Base-by-base conservation (phyloP, 164 flowering plant genomes). In the Cinnamomum micranthum region DNA sequence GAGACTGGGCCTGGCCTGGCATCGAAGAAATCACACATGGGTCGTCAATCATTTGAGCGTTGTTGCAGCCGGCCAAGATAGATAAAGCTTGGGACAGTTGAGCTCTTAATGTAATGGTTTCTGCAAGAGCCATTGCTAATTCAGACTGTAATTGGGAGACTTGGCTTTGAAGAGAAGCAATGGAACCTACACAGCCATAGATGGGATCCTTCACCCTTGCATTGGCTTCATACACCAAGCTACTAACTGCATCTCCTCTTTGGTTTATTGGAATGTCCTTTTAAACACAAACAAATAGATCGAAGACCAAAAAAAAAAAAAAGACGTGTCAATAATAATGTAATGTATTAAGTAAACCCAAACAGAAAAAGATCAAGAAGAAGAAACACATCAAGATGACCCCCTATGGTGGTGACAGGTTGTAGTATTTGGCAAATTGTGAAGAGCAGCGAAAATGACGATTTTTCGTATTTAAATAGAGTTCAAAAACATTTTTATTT, bases 171-270 rank as follows among this genome's bases (percentile, higher is more conserved):
- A 77, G 76, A 25, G 72, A 60, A 28, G 68, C 67, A 58, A 77
- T 77, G 71, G 67, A 13, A 20, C 68, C 72, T 6, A 77, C 79
- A 62, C 79, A 73, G 41, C 79, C 76, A 59, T 77, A 77, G 22
- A 77, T 65, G 9, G 75, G 79, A 50, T 77, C 75, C 72, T 62
- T 67, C 15, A 77, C 68, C 62, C 75, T 77, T 41, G 75, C 75
- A 65, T 72, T 33, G 58, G 79, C 75, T 67, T 77, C 79, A 59
- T 72, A 77, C 28, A 72, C 71, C 79, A 77, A 27, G 75, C 79
- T 77, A 24, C 28, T 35, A 6, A 77, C 72, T 12, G 75, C 79
- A 66, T 77, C 79, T 67, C 25, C 79, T 59, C 75, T 72, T 4
- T 72, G 64, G 71, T 66, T 47, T 4, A 52, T 58, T 12, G 75